Base-by-base conservation (phyloP, 768 basidiomycete species). In the Amanita pallidorosea region DNA sequence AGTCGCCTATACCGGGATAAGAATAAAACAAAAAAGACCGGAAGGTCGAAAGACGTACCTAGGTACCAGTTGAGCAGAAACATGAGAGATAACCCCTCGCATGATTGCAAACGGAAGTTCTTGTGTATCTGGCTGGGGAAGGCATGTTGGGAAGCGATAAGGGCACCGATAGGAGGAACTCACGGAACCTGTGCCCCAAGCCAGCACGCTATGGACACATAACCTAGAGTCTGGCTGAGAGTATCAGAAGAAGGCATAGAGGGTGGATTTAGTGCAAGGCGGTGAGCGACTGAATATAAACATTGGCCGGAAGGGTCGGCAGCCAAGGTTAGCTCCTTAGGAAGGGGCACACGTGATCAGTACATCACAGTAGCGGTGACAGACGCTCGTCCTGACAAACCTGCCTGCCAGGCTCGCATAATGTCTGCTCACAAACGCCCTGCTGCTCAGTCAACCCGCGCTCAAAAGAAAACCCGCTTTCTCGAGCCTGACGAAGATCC, bases 11-110 rank as follows among this genome's bases (percentile, higher is more conserved):
- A 46, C 33, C 42, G 43, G 43, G 20, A 11, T 47, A 49, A 35
- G 29, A 29, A 37, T 51, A 50, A 6, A 42, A 35, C 38, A 25
- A 7, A 13, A 36, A 47, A 27, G 7, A 56, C 49, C 15, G 11
- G 25, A 53, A 45, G 45, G 52, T 52, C 13, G 53, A 44, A 33
- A 20, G 35, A 66, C 77, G 59, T 60, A 92, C 92, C 93, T 20
- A 89, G 73, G 52, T 93, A 70, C 96, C 96, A 99, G 58, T 89
- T 96, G 55, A 82, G 74, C 49, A 99, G 75, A 66, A 99, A 99
- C 0, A 94, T 92, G 15, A 97, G 71, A 1, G 96, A 87, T 45
- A 99, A 81, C 27, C 94, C 86, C 58, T 92, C 91, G 62, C 86
- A 90, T 40, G 88, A 91, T 62, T 84, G 79, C 15, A 75, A 70